Conservation (phyloP, 768 basidiomycete genomes). For the Imleria badia region DNA sequence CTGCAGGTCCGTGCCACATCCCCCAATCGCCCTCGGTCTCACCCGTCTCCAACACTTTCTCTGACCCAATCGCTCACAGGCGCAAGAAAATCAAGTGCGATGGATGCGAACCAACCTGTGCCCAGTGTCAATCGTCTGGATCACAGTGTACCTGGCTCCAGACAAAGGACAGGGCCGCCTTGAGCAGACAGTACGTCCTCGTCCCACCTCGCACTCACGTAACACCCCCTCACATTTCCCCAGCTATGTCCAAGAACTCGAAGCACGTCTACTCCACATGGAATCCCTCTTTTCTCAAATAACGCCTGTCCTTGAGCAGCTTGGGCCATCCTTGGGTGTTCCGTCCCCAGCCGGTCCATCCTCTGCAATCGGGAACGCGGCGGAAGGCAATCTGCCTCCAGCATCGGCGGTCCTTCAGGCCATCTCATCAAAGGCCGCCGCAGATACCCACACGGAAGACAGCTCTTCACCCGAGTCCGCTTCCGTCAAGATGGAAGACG, state of each 20-base stretch:
- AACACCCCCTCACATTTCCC: constrained; percentile 17
- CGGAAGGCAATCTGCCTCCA: constrained; percentile 20
- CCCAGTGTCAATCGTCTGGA: constrained; percentile 72
- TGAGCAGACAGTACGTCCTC: constrained; percentile 79
- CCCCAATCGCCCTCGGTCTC: neutral
- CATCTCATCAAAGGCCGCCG: constrained; percentile 38
- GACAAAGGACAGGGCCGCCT: constrained; percentile 86
- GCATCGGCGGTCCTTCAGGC: constrained; percentile 34
- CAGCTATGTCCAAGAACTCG: constrained; percentile 91
- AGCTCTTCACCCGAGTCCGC: constrained; percentile 35
- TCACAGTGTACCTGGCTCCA: constrained; percentile 87
- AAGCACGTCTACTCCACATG: constrained; percentile 85
- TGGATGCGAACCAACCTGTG: constrained; percentile 82
- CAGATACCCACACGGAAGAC: constrained; percentile 34
- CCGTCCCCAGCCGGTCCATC: constrained; percentile 38
- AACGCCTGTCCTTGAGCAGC: constrained; percentile 73
- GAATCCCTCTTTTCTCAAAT: constrained; percentile 83
- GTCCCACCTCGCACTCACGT: neutral
- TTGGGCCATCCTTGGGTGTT: constrained; percentile 54
- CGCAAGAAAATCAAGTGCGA: constrained; percentile 95
- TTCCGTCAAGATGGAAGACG: constrained; percentile 50
- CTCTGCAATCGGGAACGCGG: constrained; percentile 12
- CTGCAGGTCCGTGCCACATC: constrained; percentile 61
- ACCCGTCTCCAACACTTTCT: constrained; percentile 14
- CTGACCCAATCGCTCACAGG: constrained; percentile 39